A percentile compares a stretch with the other conserved stretches of the same genome.
Evolutionary conservation across 768 basidiomycete genomes (phyloP).

Genomic region (Chiua virens): DNA sequence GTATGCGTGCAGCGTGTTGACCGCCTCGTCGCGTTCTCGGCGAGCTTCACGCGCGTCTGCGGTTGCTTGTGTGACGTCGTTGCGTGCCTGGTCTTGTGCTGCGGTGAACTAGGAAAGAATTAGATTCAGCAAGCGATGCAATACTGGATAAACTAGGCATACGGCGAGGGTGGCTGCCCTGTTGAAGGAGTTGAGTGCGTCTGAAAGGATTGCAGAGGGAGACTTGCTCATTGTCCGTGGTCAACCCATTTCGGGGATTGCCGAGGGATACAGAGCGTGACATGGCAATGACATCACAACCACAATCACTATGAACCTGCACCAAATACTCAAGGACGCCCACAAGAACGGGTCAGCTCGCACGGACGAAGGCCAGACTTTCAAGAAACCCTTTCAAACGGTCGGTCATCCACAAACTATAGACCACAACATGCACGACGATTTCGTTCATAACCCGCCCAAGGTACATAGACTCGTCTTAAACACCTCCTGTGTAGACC

Average conservation of each 20-base stretch:
- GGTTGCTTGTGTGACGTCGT: slow-evolving; percentile 49
- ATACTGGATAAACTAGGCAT: slow-evolving; percentile 10
- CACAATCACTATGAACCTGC: too few relatives aligned
- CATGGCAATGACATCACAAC: background rate
- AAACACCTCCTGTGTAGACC: background rate
- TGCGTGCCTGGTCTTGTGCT: slow-evolving; percentile 54
- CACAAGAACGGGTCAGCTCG: slow-evolving; percentile 3
- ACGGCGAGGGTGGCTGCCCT: slow-evolving; percentile 43
- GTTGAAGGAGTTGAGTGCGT: slow-evolving; percentile 42
- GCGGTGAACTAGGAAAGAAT: slow-evolving; percentile 45
- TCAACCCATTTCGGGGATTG: slow-evolving; percentile 21
- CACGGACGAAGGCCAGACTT: slow-evolving; percentile 17
- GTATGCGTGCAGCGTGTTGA: slow-evolving; percentile 45
- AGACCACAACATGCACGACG: slow-evolving; percentile 36
- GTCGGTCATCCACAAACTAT: slow-evolving; percentile 25
- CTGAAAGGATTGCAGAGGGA: slow-evolving; percentile 38
- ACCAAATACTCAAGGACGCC: slow-evolving; percentile 1
- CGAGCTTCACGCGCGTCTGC: slow-evolving; percentile 48
- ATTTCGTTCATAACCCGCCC: slow-evolving; percentile 32
- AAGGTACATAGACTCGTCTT: slow-evolving; percentile 11
- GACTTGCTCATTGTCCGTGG: slow-evolving; percentile 31
- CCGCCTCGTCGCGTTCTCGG: slow-evolving; percentile 48
- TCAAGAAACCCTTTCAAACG: slow-evolving; percentile 31
- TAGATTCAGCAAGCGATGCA: background rate
- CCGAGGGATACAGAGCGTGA: slow-evolving; percentile 13